Evolutionary conservation across 2,329 filamentous ascomycete species (phyloP).

Genomic region (Fusarium anthophilum): DNA sequence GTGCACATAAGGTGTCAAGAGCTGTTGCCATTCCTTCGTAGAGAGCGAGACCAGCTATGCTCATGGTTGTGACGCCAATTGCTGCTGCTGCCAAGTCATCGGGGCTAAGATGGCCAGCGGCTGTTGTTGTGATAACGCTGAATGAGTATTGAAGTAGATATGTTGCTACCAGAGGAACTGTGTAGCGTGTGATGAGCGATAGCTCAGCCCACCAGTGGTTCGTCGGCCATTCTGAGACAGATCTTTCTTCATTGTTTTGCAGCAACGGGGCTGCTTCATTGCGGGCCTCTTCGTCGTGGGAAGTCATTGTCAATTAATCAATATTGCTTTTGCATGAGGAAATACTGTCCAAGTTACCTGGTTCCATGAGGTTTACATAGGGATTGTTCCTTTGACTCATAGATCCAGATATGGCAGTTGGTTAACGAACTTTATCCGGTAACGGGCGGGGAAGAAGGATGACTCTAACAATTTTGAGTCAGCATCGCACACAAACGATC

Average conservation of each 20-base stretch:
- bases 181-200: slow-evolving; percentile 37
- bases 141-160: slow-evolving; percentile 65
- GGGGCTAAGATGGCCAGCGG: slow-evolving; percentile 61
- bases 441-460: neutral
- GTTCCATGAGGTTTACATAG: neutral
- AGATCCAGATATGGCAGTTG: neutral
- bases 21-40: slow-evolving; percentile 43
- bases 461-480: neutral
- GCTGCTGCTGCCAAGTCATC: slow-evolving; percentile 63
- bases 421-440: neutral
- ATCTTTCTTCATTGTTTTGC: neutral
- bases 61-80: slow-evolving; percentile 62
- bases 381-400: neutral
- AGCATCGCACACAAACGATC: neutral
- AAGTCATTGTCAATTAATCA: neutral
- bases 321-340: no score
- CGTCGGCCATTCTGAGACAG: neutral
- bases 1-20: slow-evolving; percentile 40
- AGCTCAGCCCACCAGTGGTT: slow-evolving; percentile 25
- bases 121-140: slow-evolving; percentile 60
- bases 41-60: slow-evolving; percentile 61
- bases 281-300: neutral
- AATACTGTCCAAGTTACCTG: no score
- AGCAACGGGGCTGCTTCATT: slow-evolving; percentile 31
- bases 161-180: slow-evolving; percentile 60